Base-by-base conservation (phyloP, 2,329 filamentous ascomycete species). In the Fusarium sp. region DNA sequence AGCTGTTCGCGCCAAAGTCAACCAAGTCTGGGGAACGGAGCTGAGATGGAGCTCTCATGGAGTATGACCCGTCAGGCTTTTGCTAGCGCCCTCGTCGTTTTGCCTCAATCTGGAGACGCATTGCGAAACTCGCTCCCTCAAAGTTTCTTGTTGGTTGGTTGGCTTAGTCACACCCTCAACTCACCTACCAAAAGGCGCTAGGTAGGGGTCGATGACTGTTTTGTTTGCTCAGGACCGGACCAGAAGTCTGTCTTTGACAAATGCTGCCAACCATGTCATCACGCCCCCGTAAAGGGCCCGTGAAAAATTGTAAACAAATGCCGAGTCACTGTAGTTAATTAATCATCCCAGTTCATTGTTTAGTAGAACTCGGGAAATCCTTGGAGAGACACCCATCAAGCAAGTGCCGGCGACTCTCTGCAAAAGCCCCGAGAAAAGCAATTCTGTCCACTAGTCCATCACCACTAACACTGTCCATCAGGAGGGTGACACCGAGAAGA, bases 371-470 rank as follows among this genome's bases (percentile, higher is more conserved):
- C 29, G 20, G 20, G 3, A 13, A 44, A 25, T 23, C 25, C 25
- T 54, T 23, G 13, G 33, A 60, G 25, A 36, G 20, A 55, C 42
- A 36, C 27, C 14, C 36, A 38, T 29, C 44, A 53, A 59, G 44
- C 44, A 53, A 59, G 44, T 59, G 44, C 44, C 57, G 53, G 56
- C 65, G 61, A 71, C 51, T 60, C 61, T 66, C 50, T 59, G 36
- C 58, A 70, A 70, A 70, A 63, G 29, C 50, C 58, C 68, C 68
- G 65, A 71, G 51, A 66, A 69, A 71, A 70, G 65, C 58, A 70
- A 71, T 49, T 38, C 42, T 62, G 38, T 46, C 62, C 57, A 34
- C 36, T 49, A 25, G 23, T 10, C 42, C 42, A 49, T 62, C 33
- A 55, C 66, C 58, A 40, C 36, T 49, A 25, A 31, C 42, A 49